Conservation (phyloP, 257 asterid genomes). For the Solanum chilense region DNA sequence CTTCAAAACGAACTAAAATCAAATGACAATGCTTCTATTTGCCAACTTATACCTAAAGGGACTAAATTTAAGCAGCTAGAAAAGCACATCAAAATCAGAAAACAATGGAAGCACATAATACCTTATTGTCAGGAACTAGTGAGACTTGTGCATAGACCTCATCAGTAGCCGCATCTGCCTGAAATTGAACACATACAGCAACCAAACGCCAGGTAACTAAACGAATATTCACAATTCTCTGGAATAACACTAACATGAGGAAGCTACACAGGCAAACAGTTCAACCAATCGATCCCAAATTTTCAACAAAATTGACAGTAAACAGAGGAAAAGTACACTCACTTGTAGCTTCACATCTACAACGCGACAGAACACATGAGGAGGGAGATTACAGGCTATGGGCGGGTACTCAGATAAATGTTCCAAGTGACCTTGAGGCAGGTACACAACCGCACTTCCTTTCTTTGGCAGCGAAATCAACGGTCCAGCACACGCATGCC, state of each 20-base stretch:
- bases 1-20: background rate
- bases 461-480: constrained; percentile 82
- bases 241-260: background rate
- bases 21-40: background rate
- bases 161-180: constrained; percentile 84
- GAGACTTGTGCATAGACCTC: constrained; percentile 92
- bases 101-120: constrained; percentile 7
- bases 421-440: constrained; percentile 92
- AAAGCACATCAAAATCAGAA: background rate
- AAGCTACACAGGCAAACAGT: background rate
- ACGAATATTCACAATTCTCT: background rate
- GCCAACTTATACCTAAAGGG: background rate
- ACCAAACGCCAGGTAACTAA: background rate
- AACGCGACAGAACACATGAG: constrained; percentile 89
- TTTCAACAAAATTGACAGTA: background rate
- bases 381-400: constrained; percentile 44
- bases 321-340: background rate
- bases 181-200: background rate
- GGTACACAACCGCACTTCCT: constrained; percentile 74
- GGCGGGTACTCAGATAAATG: constrained; percentile 52
- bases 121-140: constrained; percentile 73
- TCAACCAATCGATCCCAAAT: background rate
- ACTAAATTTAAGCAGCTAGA: background rate
- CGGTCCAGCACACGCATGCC: constrained; percentile 99
- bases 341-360: constrained; percentile 89